Percentiles rank a stretch among this genome's conserved stretches.
Conservation (phyloP, 139 green algal genomes). For the Auxenochlorella pyrenoidosa region DNA sequence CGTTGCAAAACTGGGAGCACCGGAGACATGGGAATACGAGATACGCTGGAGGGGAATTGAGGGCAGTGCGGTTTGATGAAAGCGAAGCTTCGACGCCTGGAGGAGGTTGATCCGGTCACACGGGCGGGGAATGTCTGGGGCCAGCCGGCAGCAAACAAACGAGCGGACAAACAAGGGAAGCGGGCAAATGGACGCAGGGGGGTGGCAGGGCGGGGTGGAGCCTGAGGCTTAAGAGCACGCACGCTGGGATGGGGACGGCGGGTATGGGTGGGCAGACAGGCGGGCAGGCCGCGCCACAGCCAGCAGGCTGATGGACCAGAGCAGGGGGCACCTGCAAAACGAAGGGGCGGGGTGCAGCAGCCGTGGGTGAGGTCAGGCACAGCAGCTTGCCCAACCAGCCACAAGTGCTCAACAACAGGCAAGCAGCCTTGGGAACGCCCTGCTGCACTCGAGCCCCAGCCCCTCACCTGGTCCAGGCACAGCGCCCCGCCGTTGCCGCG, state of each 20-base stretch:
- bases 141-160: not conserved
- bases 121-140: not conserved
- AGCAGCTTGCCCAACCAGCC: too few species aligned
- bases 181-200: not conserved
- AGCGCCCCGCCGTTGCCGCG: not conserved
- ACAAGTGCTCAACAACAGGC: too few species aligned
- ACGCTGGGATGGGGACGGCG: too few species aligned
- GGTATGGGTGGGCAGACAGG: not conserved
- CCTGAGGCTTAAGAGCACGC: too few species aligned
- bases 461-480: too few species aligned
- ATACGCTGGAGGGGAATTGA: not conserved
- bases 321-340: too few species aligned
- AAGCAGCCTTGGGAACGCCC: too few species aligned
- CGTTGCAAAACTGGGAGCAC: not conserved
- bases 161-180: not conserved
- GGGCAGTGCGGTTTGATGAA: constrained; percentile 5
- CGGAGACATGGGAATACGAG: not conserved
- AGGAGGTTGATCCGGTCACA: not conserved
- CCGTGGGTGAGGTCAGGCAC: too few species aligned
- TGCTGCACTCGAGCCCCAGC: too few species aligned
- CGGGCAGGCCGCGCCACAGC: not conserved
- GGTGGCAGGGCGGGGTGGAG: too few species aligned
- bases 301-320: not conserved
- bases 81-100: not conserved
- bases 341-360: too few species aligned